Conservation (phyloP, 2,329 filamentous ascomycete genomes). For the Botryotinia convoluta region DNA sequence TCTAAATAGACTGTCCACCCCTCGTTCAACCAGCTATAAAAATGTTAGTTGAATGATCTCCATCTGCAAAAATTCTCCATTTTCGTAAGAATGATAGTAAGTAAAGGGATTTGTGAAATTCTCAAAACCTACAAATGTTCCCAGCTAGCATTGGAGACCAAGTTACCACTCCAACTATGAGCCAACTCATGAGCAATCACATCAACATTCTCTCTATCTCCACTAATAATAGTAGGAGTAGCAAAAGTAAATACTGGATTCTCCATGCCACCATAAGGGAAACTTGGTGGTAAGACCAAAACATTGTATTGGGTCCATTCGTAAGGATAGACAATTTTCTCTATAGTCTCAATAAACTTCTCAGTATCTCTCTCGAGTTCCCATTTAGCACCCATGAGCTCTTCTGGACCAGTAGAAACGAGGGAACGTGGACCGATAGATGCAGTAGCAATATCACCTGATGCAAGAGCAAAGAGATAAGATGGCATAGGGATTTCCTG, state of each 20-base stretch:
- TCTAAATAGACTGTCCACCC: slow-evolving; percentile 97
- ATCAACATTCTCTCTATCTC: slow-evolving; percentile 87
- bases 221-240: slow-evolving; percentile 90
- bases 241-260: slow-evolving; percentile 95
- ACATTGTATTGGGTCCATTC: slow-evolving; percentile 96
- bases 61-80: neutral
- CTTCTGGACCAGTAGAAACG: slow-evolving; percentile 85
- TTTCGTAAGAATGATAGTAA: neutral
- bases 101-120: neutral
- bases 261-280: slow-evolving; percentile 59
- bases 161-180: slow-evolving; percentile 84
- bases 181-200: slow-evolving; percentile 86
- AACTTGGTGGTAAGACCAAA: slow-evolving; percentile 82
- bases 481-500: slow-evolving; percentile 91
- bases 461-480: slow-evolving; percentile 91
- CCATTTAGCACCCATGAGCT: slow-evolving; percentile 79
- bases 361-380: slow-evolving; percentile 91
- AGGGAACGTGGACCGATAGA: slow-evolving; percentile 80
- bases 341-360: slow-evolving; percentile 83
- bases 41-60: neutral
- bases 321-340: slow-evolving; percentile 80
- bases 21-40: slow-evolving; percentile 61
- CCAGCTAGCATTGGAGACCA: slow-evolving; percentile 76
- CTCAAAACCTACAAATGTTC: slow-evolving; percentile 64
- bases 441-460: slow-evolving; percentile 81